Conservation (phyloP, 345 rosid genomes). For the Psidium guajava region DNA sequence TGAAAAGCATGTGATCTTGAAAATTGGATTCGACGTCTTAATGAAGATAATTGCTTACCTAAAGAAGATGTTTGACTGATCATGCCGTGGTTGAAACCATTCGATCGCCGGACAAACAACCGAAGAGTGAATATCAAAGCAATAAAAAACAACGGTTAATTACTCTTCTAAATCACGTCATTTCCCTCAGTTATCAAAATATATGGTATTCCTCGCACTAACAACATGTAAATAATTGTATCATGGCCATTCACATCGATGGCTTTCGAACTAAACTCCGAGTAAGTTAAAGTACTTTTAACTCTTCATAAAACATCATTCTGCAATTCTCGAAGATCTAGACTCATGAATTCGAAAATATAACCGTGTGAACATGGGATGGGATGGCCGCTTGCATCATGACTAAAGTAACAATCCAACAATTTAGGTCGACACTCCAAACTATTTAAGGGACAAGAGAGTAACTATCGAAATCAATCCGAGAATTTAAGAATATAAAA, state of each 20-base stretch:
- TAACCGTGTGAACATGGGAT: rapidly evolving
- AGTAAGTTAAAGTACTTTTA: not conserved
- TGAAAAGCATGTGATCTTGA: not conserved
- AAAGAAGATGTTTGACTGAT: not conserved
- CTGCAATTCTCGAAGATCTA: not conserved
- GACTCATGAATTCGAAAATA: rapidly evolving
- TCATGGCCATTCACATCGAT: not conserved
- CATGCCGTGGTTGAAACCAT: rapidly evolving
- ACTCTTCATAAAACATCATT: not conserved
- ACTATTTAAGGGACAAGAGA: no score
- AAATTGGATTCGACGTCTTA: not conserved
- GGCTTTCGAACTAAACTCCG: not conserved
- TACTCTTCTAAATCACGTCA: not conserved
- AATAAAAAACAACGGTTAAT: not conserved
- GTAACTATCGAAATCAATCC: no score
- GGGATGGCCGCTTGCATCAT: not conserved
- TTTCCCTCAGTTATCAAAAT: not conserved
- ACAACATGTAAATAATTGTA: no score
- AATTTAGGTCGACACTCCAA: no score
- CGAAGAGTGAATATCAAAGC: not conserved
- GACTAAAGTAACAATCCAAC: not conserved
- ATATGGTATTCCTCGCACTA: not conserved
- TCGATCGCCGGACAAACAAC: not conserved
- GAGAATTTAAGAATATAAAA: no score
- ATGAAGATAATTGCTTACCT: not conserved